phyloP scores from a whole-genome alignment of 2,329 filamentous ascomycete species.

The Aaosphaeria pasadenensis region DNA sequence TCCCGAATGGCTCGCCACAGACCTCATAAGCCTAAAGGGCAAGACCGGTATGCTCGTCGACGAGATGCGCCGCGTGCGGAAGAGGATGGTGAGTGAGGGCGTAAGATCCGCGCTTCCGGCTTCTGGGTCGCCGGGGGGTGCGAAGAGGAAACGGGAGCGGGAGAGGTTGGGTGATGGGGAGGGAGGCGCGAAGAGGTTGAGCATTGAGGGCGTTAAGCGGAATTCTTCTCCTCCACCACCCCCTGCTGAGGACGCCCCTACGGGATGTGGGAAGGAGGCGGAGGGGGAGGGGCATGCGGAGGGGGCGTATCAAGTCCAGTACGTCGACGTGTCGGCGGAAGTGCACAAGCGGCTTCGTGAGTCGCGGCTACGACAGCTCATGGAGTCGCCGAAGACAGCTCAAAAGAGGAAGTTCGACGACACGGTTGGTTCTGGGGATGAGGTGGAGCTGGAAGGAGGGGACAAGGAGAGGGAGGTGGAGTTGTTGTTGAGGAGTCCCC shows the following conservation, averaged over 20 bases:
- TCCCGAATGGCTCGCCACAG: slow-evolving; percentile 34
- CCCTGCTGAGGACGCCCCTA: slow-evolving; percentile 10
- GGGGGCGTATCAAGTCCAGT: slow-evolving; percentile 18
- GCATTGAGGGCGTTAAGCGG: not conserved
- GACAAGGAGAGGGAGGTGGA: not conserved
- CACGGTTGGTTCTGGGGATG: slow-evolving; percentile 18
- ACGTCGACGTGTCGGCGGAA: slow-evolving; percentile 32
- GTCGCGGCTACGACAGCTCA: slow-evolving; percentile 26
- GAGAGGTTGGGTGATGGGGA: too few relatives aligned
- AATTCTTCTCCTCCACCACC: slow-evolving; percentile 7
- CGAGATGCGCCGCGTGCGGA: slow-evolving; percentile 31
- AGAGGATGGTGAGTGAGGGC: slow-evolving; percentile 25
- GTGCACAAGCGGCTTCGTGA: slow-evolving; percentile 28
- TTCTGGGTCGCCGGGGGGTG: too few relatives aligned
- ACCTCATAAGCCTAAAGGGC: slow-evolving; percentile 30
- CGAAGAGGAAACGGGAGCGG: too few relatives aligned
- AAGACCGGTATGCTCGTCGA: slow-evolving; percentile 31
- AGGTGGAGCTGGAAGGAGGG: slow-evolving; percentile 5
- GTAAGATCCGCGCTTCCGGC: slow-evolving; percentile 1
- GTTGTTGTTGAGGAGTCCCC: not conserved
- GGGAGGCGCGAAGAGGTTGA: too few relatives aligned
- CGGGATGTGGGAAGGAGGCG: not conserved
- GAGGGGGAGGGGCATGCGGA: slow-evolving; percentile 2
- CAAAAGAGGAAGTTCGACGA: slow-evolving; percentile 32
- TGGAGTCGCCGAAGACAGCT: slow-evolving; percentile 30